Percentiles rank a stretch among this genome's conserved stretches.
Evolutionary conservation across 2,329 filamentous ascomycete genomes (phyloP).

Genomic region (Fusarium multiceps): DNA sequence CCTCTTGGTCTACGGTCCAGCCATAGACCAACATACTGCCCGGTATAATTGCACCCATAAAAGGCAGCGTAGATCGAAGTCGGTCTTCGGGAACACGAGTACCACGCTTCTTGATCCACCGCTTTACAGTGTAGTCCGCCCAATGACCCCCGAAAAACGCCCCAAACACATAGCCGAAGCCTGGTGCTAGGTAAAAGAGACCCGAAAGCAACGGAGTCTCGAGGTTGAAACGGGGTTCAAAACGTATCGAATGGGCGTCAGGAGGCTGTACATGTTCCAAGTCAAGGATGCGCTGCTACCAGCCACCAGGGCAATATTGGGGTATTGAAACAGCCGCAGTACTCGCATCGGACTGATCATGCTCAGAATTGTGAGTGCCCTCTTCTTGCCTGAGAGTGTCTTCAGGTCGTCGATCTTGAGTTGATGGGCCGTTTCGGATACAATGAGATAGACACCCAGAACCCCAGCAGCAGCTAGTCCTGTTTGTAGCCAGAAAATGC

Average conservation of each 20-base stretch:
- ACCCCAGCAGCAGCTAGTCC: conserved; percentile 71
- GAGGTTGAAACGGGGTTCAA: conserved; percentile 78
- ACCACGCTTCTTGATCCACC: conserved; percentile 70
- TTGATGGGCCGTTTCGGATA: conserved; percentile 79
- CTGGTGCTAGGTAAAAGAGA: conserved; percentile 80
- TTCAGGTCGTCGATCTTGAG: conserved; percentile 71
- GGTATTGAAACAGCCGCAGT: conserved; percentile 72
- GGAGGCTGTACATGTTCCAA: conserved; percentile 76
- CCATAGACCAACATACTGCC: conserved; percentile 72
- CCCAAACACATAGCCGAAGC: conserved; percentile 74
- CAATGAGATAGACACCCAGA: conserved; percentile 70
- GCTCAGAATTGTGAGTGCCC: conserved; percentile 65
- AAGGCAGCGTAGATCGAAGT: conserved; percentile 67
- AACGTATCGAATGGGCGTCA: conserved; percentile 76
- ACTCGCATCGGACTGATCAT: conserved; percentile 76
- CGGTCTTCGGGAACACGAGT: conserved; percentile 75
- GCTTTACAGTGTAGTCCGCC: conserved; percentile 74
- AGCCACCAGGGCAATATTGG: conserved; percentile 71
- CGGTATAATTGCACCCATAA: conserved; percentile 68
- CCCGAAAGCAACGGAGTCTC: conserved; percentile 73
- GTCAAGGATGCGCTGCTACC: conserved; percentile 72
- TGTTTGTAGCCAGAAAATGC: conserved; percentile 82
- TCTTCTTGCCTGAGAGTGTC: conserved; percentile 61
- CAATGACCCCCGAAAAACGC: conserved; percentile 79
- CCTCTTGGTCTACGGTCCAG: conserved; percentile 61